Base-by-base conservation (phyloP, 352 stramenopile genomes). In the Phytopythium kandeliae region DNA sequence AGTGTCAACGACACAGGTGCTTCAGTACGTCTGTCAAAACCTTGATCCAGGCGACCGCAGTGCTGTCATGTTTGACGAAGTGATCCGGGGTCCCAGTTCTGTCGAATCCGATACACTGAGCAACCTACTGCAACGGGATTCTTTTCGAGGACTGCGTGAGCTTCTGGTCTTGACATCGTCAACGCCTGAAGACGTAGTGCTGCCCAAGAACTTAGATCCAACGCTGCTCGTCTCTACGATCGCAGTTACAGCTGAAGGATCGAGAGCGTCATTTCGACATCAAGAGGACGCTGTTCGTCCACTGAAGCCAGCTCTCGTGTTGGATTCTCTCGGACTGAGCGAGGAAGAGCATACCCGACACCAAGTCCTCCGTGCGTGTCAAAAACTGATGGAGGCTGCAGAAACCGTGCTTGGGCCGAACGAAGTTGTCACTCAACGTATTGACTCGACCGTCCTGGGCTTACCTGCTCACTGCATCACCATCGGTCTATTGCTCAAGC, bases 371-470 rank as follows among this genome's bases (percentile, higher is more conserved):
- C 9, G 24, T 37, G 37, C 65, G 25, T 45, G 60, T 13, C 49
- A 22, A 24, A 41, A n/a, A 7, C 30, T 72, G n/a, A 19, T 13
- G n/a, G 48, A 61, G 34, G 56, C 57, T 57, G 63, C 50, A 49
- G 12, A 24, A 8, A 16, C 11, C 10, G 41, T 58, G 44, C 2
- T 42, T 58, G 41, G 33, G 9, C 15, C 33, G 9, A 33, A 49
- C 47, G 15, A 34, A 5, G 19, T 24, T 1, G 22, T 36, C 35
- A 47, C 68, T 17, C 54, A 62, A 46, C 65, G 71, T 13, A 59
- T 73, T 7, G 71, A 78, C 41, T 65, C 63, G 17, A 77, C 65
- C n/a, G 16, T 77, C 9, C 36, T 48, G 15, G 68, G 63, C 19
- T n/a, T 72, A 11, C 42, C 38, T 4, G 63, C 65, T 25, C 46